Conservation (phyloP, 2,329 filamentous ascomycete species). For the Aspergillus sp. region DNA sequence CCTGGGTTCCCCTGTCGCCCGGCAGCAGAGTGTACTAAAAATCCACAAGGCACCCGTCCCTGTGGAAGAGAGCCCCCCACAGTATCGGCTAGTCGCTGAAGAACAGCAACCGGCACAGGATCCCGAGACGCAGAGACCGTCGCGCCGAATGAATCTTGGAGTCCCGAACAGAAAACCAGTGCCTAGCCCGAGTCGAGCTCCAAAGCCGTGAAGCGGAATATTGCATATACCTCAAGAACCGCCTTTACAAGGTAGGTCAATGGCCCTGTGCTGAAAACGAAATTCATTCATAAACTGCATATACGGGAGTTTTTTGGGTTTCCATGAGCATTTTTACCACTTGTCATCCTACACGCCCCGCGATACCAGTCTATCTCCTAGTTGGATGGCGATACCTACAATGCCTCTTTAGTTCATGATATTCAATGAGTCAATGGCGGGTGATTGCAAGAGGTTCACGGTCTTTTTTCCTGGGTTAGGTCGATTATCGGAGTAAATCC, state of each 20-base stretch:
- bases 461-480: not conserved
- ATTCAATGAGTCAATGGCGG: not conserved
- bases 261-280: not conserved
- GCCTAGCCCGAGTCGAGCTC: conserved; percentile 24
- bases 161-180: conserved; percentile 41
- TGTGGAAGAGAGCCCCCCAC: conserved; percentile 31
- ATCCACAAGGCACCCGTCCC: conserved; percentile 23
- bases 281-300: conserved; percentile 1
- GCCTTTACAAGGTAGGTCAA: not conserved
- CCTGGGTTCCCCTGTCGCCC: conserved; percentile 29
- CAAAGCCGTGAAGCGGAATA: not conserved
- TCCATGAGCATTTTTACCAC: not conserved
- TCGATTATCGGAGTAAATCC: not conserved
- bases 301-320: not conserved
- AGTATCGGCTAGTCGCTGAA: conserved; percentile 31
- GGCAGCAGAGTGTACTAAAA: conserved; percentile 35
- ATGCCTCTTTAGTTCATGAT: not conserved
- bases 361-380: conserved; percentile 2
- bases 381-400: not conserved
- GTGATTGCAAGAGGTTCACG: not conserved
- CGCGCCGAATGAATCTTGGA: conserved; percentile 35
- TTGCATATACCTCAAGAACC: not conserved
- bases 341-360: not conserved
- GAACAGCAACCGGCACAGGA: conserved; percentile 11
- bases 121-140: conserved; percentile 20